Percentiles rank a stretch among this genome's conserved stretches.
phyloP scores from a whole-genome alignment of 1,284 basidiomycete genomes.

The Leccinum pachyderme region DNA sequence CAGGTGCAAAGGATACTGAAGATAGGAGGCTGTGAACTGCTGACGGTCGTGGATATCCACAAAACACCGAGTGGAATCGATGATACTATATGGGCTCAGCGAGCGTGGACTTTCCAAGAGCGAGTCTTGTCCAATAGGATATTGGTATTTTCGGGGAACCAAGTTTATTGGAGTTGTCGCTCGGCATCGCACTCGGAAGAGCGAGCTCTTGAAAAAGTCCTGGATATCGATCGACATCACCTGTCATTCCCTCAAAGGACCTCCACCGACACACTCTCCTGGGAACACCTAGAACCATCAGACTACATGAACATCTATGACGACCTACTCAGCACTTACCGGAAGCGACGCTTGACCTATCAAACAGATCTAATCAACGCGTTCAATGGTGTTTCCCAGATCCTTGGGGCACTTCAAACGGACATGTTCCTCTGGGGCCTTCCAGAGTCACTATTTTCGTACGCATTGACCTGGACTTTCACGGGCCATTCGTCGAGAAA shows the following conservation, averaged over 20 bases:
- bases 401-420: slow-evolving; percentile 10
- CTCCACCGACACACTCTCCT: neutral
- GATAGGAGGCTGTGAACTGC: slow-evolving; percentile 6
- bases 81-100: slow-evolving; percentile 8
- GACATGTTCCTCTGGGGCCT: slow-evolving; percentile 21
- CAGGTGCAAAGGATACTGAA: slow-evolving; percentile 11
- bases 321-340: slow-evolving; percentile 8
- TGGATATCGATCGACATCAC: neutral
- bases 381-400: slow-evolving; percentile 3
- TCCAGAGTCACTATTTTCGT: slow-evolving; percentile 17
- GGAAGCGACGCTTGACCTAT: slow-evolving; percentile 10
- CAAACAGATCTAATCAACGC: slow-evolving; percentile 22
- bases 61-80: slow-evolving; percentile 2
- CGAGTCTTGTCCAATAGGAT: slow-evolving; percentile 18
- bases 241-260: slow-evolving; percentile 2
- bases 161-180: slow-evolving; percentile 22
- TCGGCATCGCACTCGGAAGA: slow-evolving; percentile 16
- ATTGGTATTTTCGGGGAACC: slow-evolving; percentile 18
- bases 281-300: slow-evolving; percentile 2
- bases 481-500: slow-evolving; percentile 8
- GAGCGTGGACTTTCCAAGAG: slow-evolving; percentile 27
- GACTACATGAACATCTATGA: slow-evolving; percentile 1
- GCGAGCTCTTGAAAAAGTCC: neutral
- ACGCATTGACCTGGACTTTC: slow-evolving; percentile 11
- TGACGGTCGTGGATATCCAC: slow-evolving; percentile 13